Conservation (phyloP, 75 land plant genomes). For the Cupressus sempervirens region DNA sequence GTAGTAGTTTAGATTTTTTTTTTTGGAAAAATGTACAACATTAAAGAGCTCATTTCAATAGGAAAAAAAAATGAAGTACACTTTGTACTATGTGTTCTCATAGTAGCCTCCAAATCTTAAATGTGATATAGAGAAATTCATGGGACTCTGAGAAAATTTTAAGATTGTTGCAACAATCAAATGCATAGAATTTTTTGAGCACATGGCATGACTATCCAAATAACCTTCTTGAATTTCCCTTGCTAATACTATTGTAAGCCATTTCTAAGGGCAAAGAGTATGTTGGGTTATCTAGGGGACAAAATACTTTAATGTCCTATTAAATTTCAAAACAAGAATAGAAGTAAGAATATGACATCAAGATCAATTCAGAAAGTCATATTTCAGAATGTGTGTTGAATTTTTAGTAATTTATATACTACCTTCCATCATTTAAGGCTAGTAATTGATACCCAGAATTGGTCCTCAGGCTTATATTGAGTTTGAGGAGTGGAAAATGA, state of each 20-base stretch:
- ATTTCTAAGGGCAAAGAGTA: background rate
- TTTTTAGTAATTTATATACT: background rate
- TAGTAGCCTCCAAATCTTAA: too few relatives aligned
- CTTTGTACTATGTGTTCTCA: too few relatives aligned
- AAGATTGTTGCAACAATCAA: too few relatives aligned
- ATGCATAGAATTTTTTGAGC: too few relatives aligned
- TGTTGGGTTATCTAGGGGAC: slow-evolving; percentile 1
- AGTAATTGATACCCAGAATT: background rate
- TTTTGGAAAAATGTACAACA: too few relatives aligned
- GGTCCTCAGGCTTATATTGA: background rate
- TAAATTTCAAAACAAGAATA: background rate
- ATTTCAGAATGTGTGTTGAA: background rate
- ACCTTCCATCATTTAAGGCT: background rate
- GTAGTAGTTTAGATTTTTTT: too few relatives aligned
- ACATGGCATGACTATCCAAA: slow-evolving; percentile 10
- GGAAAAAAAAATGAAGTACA: too few relatives aligned
- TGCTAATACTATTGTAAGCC: background rate
- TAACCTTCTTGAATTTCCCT: background rate
- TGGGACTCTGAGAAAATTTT: too few relatives aligned
- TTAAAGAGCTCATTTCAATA: too few relatives aligned
- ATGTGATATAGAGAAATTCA: too few relatives aligned
- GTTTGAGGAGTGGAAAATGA: slow-evolving; percentile 1
- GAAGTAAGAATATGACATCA: background rate
- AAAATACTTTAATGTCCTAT: slow-evolving; percentile 7
- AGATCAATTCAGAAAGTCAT: background rate